Conservation (phyloP, 306 rosid species). For the Styphnolobium japonicum region DNA sequence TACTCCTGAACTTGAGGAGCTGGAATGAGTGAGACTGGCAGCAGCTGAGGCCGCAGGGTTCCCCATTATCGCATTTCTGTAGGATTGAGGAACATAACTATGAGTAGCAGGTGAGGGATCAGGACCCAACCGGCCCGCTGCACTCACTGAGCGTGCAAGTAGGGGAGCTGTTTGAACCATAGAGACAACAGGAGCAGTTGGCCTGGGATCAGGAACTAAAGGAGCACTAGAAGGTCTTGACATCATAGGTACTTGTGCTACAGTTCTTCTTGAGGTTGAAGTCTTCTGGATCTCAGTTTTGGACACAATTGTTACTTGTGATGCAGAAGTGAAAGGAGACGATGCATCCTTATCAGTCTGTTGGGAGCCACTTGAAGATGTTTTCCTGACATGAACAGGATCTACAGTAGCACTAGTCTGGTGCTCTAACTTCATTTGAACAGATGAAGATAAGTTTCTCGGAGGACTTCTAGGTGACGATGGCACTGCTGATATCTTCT, state of each 20-base stretch:
- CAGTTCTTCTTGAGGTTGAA: slow-evolving; percentile 46
- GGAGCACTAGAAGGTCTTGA: slow-evolving; percentile 93
- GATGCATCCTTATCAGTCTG: slow-evolving; percentile 53
- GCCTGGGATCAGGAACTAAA: slow-evolving; percentile 73
- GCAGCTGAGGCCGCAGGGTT: slow-evolving; percentile 57
- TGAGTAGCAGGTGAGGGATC: slow-evolving; percentile 75
- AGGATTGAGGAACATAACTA: slow-evolving; percentile 79
- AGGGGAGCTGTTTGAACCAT: slow-evolving; percentile 72
- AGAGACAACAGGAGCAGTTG: slow-evolving; percentile 67
- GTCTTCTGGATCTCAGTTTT: slow-evolving; percentile 62
- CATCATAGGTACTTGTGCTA: slow-evolving; percentile 48
- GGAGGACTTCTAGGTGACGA: slow-evolving; percentile 58
- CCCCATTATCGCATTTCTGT: slow-evolving; percentile 89
- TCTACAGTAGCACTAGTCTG: slow-evolving; percentile 42
- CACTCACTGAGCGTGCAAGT: slow-evolving; percentile 82
- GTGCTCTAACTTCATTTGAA: slow-evolving; percentile 45
- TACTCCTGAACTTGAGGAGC: slow-evolving; percentile 50
- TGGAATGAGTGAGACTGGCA: slow-evolving; percentile 55
- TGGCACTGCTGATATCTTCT: slow-evolving; percentile 48
- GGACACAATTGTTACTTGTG: slow-evolving; percentile 39
- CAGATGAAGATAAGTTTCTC: slow-evolving; percentile 34
- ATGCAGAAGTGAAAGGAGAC: slow-evolving; percentile 40
- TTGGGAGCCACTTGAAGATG: slow-evolving; percentile 43
- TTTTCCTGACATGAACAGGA: slow-evolving; percentile 44
- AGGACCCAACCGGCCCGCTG: slow-evolving; percentile 88